These are phyloP conservation scores for Friedmanniomyces endolithicus DNA, from an alignment of 495 filamentous ascomycete species.

Conservation along the genomic window DNA sequence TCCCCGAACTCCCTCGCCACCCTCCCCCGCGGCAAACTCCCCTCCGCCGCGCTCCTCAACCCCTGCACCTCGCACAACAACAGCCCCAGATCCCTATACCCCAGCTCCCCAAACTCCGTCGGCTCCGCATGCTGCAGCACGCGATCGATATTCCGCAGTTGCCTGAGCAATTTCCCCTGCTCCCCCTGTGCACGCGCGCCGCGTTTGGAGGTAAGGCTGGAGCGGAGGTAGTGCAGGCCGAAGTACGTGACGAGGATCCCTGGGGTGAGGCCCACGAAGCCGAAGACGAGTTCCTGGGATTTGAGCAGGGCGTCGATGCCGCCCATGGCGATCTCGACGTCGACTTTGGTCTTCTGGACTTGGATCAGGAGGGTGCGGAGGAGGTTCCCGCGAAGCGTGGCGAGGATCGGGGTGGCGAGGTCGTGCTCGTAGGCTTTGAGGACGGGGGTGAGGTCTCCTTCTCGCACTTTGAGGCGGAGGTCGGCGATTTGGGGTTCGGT, in stretches of 20 bases:
- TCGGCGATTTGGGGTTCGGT: constrained; percentile 51
- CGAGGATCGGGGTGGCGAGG: constrained; percentile 61
- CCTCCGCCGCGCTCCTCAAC: constrained; percentile 52
- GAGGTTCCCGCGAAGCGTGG: constrained; percentile 73
- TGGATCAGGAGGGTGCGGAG: constrained; percentile 85
- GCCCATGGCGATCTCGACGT: constrained; percentile 87
- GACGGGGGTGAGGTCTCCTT: constrained; percentile 87
- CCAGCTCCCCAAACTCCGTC: constrained; percentile 50
- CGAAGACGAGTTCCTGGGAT: constrained; percentile 94
- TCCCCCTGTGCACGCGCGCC: constrained; percentile 40
- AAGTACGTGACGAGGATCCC: constrained; percentile 74
- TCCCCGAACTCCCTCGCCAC: constrained; percentile 72
- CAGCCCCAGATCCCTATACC: constrained; percentile 82
- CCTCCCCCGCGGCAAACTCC: constrained; percentile 51
- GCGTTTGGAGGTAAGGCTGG: constrained; percentile 55
- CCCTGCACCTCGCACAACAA: constrained; percentile 79
- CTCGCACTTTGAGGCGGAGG: constrained; percentile 63
- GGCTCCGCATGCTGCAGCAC: constrained; percentile 57
- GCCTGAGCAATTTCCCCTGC: constrained; percentile 53
- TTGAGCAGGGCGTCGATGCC: constrained; percentile 87
- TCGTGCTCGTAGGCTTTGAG: constrained; percentile 83
- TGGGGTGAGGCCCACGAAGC: constrained; percentile 82
- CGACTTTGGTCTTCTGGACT: constrained; percentile 96
- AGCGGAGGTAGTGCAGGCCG: constrained; percentile 57
- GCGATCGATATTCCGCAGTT: constrained; percentile 71